Evolutionary conservation across 2,329 filamentous ascomycete species (phyloP), one percentile per base, ranked within the genome.

Genomic region (Phyllosticta ampelicida): DNA sequence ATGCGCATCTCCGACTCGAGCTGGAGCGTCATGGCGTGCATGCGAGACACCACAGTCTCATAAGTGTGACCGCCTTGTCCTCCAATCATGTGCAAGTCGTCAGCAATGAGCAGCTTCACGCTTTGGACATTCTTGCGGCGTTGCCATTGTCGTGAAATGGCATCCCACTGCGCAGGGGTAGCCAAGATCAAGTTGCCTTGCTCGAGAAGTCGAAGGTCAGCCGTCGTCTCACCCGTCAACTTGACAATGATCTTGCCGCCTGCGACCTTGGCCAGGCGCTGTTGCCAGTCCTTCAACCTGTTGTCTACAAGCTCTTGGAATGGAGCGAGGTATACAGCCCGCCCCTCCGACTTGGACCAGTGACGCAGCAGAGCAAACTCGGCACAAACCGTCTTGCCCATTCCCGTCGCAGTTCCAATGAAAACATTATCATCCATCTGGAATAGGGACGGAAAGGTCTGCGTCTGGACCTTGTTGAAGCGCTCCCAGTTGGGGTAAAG

Each of bases 381-480:
- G 1, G 94, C 94, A 68, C 94, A 97, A 1, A 96, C 85, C 1
- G 94, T 97, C 80, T 99, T 99, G 60, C 94, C 94, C 69, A 90
- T 96, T 50, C 94, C 92, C 9, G 91, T 91, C 1, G 94, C 87
- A n/a, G 92, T 87, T 51, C 90, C 91, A 62, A 99, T 77, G 62
- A 99, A 90, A 20, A 96, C 90, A 66, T 95, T 97, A 65, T 97
- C 90, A 69, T 97, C 89, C 0, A 89, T 87, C 53, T 87, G 86
- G 70, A 89, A 97, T 0, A 99, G 77, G 1, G 91, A 90, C 69
- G 96, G 96, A 78, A 97, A 99, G 0, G 90, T 89, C 70, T 99
- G 94, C 0, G 94, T 96, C 73, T 99, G 95, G 11, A 99, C 88
- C 71, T 94, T 94, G 77, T 99, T 99, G 79, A 99, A 99, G 62